phyloP scores from a whole-genome alignment of 805 yeast genomes.

The Pichia phayaonensis region DNA sequence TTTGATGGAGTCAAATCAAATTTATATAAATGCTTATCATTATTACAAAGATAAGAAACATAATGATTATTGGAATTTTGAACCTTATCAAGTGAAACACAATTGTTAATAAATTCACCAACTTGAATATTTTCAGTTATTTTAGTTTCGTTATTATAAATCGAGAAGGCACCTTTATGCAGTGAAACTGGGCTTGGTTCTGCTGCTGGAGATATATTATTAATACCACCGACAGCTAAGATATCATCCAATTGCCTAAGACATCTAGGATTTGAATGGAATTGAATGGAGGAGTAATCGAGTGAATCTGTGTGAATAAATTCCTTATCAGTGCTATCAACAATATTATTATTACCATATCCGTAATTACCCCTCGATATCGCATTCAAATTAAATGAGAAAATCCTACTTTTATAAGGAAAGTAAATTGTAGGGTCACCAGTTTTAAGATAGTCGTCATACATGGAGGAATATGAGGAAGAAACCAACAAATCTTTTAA shows the following conservation, averaged over 20 bases:
- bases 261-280: conserved; percentile 50
- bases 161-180: conserved; percentile 54
- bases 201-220: conserved; percentile 2
- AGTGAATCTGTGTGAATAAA: conserved; percentile 1
- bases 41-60: conserved; percentile 69
- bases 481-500: conserved; percentile 64
- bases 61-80: conserved; percentile 32
- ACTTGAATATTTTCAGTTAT: conserved; percentile 44
- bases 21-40: conserved; percentile 65
- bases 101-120: conserved; percentile 80
- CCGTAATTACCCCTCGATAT: background rate
- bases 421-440: conserved; percentile 34
- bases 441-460: background rate
- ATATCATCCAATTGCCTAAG: conserved; percentile 49
- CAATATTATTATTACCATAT: background rate
- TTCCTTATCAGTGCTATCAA: background rate
- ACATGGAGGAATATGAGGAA: conserved; percentile 22
- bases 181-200: conserved; percentile 2
- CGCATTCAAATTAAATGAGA: conserved; percentile 23
- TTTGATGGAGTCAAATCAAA: conserved; percentile 49
- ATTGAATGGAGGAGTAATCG: conserved; percentile 24
- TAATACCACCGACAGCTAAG: conserved; percentile 41
- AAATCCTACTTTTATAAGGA: conserved; percentile 44
- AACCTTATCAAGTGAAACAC: conserved; percentile 48
- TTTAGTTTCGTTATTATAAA: conserved; percentile 45